A percentile compares a stretch with the other conserved stretches of the same genome.
Conservation (phyloP, 2,329 filamentous ascomycete genomes). For the Penicillium sp. region DNA sequence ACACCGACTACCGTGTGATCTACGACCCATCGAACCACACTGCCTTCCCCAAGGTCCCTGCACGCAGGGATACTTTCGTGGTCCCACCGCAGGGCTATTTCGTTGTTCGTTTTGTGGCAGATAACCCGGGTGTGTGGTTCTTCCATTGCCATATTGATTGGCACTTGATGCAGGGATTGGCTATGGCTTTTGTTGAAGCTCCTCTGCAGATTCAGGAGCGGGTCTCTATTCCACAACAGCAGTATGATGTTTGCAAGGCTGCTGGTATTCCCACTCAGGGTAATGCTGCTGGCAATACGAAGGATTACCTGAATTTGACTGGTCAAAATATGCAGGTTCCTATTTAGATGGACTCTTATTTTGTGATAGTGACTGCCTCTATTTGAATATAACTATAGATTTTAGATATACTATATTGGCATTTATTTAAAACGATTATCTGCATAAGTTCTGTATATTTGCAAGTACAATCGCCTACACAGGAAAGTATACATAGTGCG, state of each 20-base stretch:
- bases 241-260: slow-evolving; percentile 59
- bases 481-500: no score
- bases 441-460: no score
- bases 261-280: slow-evolving; percentile 56
- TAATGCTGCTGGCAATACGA: slow-evolving; percentile 73
- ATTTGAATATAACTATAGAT: not conserved
- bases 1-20: not conserved
- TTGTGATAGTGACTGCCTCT: not conserved
- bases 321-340: slow-evolving; percentile 59
- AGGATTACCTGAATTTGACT: slow-evolving; percentile 61
- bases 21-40: not conserved
- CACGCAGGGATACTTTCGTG: slow-evolving; percentile 68
- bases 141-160: slow-evolving; percentile 84
- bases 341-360: not conserved
- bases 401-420: no score
- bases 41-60: slow-evolving; percentile 55
- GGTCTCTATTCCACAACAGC: slow-evolving; percentile 62
- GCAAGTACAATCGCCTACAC: no score
- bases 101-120: slow-evolving; percentile 55
- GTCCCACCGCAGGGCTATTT: slow-evolving; percentile 67
- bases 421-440: no score
- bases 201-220: slow-evolving; percentile 61
- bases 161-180: slow-evolving; percentile 68
- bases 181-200: slow-evolving; percentile 64
- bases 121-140: slow-evolving; percentile 60